Evolutionary conservation across 345 rosid species (phyloP).

Genomic region (Lepidium didymum): DNA sequence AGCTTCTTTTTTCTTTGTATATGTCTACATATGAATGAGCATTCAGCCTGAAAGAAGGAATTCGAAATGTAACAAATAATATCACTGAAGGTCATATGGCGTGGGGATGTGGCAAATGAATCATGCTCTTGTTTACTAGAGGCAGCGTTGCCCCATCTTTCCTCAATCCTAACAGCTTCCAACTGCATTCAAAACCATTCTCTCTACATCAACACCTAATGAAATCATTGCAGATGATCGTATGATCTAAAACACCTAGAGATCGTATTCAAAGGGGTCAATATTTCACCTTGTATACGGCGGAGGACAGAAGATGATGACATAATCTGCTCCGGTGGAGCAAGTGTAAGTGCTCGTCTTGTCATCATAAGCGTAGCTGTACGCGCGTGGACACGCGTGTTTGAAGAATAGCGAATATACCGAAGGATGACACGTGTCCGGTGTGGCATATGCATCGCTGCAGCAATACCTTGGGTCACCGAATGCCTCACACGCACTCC

Average conservation of each 20-base stretch:
- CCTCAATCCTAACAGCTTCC: constrained; percentile 58
- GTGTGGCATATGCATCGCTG: constrained; percentile 62
- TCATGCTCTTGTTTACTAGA: constrained; percentile 69
- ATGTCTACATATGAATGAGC: background rate
- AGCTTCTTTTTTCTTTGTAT: background rate
- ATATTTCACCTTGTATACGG: constrained; percentile 67
- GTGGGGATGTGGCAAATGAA: constrained; percentile 36
- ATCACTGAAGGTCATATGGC: constrained; percentile 27
- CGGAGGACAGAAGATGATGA: constrained; percentile 74
- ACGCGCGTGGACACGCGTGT: constrained; percentile 83
- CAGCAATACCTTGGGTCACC: constrained; percentile 68
- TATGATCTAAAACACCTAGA: background rate
- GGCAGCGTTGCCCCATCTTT: constrained; percentile 71
- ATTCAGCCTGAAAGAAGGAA: background rate
- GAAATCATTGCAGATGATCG: background rate
- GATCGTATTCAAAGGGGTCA: background rate
- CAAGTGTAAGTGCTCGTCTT: constrained; percentile 86
- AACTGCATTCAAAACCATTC: constrained; percentile 37
- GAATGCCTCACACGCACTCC: constrained; percentile 92
- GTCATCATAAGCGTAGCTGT: constrained; percentile 89
- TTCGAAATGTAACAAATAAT: background rate
- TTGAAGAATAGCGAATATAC: constrained; percentile 62
- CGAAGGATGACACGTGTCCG: constrained; percentile 74
- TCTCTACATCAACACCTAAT: background rate
- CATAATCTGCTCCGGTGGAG: constrained; percentile 53